These are phyloP conservation scores for Eudorina sp. DNA, from an alignment of 139 green algal species.

Conservation along the genomic window DNA sequence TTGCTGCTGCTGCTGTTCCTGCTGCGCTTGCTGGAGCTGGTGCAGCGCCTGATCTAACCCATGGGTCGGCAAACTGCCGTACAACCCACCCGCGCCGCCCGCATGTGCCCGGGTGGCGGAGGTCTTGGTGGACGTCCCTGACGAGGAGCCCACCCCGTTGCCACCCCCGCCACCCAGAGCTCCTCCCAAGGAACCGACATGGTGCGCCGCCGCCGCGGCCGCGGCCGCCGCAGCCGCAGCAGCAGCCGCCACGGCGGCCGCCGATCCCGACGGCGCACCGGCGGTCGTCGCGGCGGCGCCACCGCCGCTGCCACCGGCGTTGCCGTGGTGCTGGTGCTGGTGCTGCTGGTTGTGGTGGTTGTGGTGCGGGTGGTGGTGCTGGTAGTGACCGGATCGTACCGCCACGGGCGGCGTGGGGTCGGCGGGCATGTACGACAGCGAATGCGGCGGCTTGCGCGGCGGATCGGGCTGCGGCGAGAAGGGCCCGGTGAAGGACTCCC, in stretches of 20 bases:
- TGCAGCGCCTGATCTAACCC: neutral
- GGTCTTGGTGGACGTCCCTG: neutral
- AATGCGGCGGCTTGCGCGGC: conserved; percentile 7
- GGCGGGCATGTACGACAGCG: neutral
- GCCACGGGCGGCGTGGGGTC: conserved; percentile 29
- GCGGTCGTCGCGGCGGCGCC: neutral
- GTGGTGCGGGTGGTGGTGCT: neutral
- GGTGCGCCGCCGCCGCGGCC: neutral
- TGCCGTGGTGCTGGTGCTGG: neutral
- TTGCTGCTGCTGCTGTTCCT: conserved; percentile 6
- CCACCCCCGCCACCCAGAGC: neutral
- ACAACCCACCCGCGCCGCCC: neutral
- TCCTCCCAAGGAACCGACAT: neutral
- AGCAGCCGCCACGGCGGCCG: conserved; percentile 10
- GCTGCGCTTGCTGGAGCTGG: conserved; percentile 26
- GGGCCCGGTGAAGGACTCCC: conserved; percentile 77
- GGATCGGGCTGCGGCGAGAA: conserved; percentile 77
- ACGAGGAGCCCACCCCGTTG: neutral
- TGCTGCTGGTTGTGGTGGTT: neutral
- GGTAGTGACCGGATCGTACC: neutral
- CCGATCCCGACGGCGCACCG: neutral
- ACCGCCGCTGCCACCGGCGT: neutral
- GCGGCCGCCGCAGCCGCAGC: conserved; percentile 21
- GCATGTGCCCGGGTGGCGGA: neutral
- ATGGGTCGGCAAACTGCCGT: neutral